These are phyloP conservation scores for Styphnolobium japonicum DNA, from an alignment of 306 rosid species.

Conservation along the genomic window DNA sequence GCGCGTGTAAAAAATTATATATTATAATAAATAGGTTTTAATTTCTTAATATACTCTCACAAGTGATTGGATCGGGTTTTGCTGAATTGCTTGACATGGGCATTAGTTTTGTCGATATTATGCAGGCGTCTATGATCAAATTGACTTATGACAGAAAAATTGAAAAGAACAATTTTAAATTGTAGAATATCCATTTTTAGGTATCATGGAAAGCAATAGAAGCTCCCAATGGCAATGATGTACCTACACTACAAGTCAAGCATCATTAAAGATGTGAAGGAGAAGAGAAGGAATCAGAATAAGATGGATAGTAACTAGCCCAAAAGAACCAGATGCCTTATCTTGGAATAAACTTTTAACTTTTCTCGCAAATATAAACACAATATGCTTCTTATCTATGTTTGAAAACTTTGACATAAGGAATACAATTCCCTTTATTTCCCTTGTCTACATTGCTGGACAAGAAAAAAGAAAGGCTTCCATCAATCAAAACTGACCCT, in stretches of 20 bases:
- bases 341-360: conserved; percentile 1
- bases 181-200: background rate
- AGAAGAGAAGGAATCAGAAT: conserved; percentile 7
- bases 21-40: too few species aligned
- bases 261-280: background rate
- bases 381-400: background rate
- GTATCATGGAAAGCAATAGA: background rate
- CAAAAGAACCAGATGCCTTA: conserved; percentile 8
- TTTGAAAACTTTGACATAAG: background rate
- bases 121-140: too few species aligned
- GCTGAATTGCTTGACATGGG: too few species aligned
- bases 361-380: background rate
- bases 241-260: background rate
- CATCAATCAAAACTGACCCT: background rate
- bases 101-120: too few species aligned
- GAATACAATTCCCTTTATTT: background rate
- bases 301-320: background rate
- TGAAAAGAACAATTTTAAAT: background rate
- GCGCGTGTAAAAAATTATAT: too few species aligned
- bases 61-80: too few species aligned
- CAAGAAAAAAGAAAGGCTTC: background rate
- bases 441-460: background rate
- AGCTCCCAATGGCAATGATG: background rate
- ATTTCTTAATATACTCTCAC: too few species aligned
- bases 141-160: background rate